phyloP scores from a whole-genome alignment of 768 basidiomycete genomes.

The Stropharia rugosoannulata region DNA sequence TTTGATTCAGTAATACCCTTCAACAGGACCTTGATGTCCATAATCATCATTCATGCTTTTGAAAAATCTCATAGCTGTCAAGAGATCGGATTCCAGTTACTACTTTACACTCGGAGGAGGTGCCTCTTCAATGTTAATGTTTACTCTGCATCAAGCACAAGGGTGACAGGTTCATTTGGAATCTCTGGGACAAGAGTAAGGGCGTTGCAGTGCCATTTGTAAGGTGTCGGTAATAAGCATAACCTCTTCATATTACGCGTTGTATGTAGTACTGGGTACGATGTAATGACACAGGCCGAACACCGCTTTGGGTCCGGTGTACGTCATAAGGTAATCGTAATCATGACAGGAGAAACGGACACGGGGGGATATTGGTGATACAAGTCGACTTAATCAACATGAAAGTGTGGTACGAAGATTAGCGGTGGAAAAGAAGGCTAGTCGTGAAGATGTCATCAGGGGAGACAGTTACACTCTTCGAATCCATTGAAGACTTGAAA shows the following conservation, averaged over 20 bases:
- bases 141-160: background rate
- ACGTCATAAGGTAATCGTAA: no score
- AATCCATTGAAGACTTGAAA: background rate
- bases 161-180: background rate
- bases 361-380: background rate
- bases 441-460: background rate
- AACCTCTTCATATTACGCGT: no score
- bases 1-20: conserved; percentile 66
- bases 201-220: no score
- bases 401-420: background rate
- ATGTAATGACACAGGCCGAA: no score
- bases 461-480: background rate
- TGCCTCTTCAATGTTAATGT: no score
- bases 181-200: no score
- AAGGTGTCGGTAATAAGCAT: no score
- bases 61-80: background rate
- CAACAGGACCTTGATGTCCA: no score
- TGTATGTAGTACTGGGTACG: no score
- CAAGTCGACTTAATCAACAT: background rate
- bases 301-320: no score
- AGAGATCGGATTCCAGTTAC: background rate
- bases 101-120: background rate
- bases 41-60: background rate
- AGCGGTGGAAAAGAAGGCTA: background rate
- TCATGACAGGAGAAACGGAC: background rate